These are phyloP conservation scores for Periconia digitata DNA, from an alignment of 2,329 filamentous ascomycete genomes.

Conservation along the genomic window DNA sequence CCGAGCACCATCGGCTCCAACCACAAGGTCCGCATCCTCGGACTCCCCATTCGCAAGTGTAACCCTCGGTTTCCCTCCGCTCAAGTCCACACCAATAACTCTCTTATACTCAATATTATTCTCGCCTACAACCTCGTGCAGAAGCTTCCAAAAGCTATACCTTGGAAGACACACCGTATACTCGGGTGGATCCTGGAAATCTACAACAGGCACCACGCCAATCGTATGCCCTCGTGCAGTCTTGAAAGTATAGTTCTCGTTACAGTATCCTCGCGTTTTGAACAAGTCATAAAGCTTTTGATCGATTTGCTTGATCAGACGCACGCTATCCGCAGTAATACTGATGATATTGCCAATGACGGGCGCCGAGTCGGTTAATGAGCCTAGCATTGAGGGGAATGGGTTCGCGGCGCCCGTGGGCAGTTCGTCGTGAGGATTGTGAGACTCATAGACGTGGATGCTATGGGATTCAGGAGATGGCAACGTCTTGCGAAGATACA, in stretches of 20 bases:
- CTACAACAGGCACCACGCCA: too few relatives aligned
- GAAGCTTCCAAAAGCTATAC: constrained; percentile 25
- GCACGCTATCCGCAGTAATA: too few relatives aligned
- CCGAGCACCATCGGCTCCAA: constrained; percentile 34
- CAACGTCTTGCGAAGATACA: constrained; percentile 29
- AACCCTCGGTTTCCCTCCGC: constrained; percentile 10
- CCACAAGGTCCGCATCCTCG: constrained; percentile 29
- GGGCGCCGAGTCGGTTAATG: constrained; percentile 18
- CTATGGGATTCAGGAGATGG: constrained; percentile 10
- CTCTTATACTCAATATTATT: constrained; percentile 15
- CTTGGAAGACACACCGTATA: constrained; percentile 20
- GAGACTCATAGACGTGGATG: constrained; percentile 29
- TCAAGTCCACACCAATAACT: constrained; percentile 10
- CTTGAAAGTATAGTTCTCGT: too few relatives aligned
- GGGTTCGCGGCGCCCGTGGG: too few relatives aligned
- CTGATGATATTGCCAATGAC: constrained; percentile 20
- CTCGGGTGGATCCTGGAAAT: too few relatives aligned
- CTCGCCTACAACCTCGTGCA: constrained; percentile 15
- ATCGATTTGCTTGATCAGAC: too few relatives aligned
- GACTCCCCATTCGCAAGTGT: constrained; percentile 10
- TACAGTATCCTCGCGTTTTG: too few relatives aligned
- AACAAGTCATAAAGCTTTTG: too few relatives aligned
- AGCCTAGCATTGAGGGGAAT: too few relatives aligned
- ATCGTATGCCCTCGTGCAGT: too few relatives aligned
- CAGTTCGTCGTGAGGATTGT: constrained; percentile 16